These are phyloP conservation scores for Hypoxylon rickii DNA, from an alignment of 495 filamentous ascomycete species.

Conservation along the genomic window DNA sequence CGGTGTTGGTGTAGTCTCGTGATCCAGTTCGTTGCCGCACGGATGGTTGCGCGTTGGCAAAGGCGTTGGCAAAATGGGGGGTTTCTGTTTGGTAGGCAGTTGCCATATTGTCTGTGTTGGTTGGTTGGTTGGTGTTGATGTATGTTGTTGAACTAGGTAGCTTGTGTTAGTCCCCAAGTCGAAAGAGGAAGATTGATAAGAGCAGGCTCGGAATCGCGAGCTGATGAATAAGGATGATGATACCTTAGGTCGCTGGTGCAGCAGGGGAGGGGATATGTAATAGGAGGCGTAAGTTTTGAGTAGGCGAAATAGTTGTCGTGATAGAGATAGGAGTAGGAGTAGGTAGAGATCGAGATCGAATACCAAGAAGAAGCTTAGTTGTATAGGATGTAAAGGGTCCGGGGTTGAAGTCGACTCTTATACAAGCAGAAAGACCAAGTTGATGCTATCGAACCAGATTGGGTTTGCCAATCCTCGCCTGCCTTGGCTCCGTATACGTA, in stretches of 20 bases:
- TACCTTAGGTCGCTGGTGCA: neutral
- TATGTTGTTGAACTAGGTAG: neutral
- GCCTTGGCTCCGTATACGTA: constrained; percentile 23
- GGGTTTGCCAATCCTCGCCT: constrained; percentile 20
- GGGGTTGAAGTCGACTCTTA: constrained; percentile 15
- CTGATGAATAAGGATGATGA: neutral
- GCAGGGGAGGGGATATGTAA: neutral
- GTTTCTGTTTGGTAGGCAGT: constrained; percentile 15
- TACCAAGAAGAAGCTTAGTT: neutral
- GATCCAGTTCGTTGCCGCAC: constrained; percentile 24
- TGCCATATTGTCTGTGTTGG: constrained; percentile 26
- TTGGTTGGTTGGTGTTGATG: neutral
- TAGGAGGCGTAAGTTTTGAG: too few species aligned
- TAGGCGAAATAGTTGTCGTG: neutral
- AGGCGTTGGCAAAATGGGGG: constrained; percentile 27
- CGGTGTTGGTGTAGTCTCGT: constrained; percentile 39
- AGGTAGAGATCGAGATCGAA: constrained; percentile 15
- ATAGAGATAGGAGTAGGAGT: too few species aligned
- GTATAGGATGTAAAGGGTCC: neutral
- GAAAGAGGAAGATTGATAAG: neutral
- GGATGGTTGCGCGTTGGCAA: constrained; percentile 18
- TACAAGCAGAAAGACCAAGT: constrained; percentile 14
- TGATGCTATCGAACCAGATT: constrained; percentile 5
- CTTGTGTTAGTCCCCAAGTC: neutral
- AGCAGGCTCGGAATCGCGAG: too few species aligned